A percentile compares a stretch with the other conserved stretches of the same genome.
These are phyloP conservation scores for Erysimum pusillum DNA, from an alignment of 441 rosid genomes.

Conservation along the genomic window DNA sequence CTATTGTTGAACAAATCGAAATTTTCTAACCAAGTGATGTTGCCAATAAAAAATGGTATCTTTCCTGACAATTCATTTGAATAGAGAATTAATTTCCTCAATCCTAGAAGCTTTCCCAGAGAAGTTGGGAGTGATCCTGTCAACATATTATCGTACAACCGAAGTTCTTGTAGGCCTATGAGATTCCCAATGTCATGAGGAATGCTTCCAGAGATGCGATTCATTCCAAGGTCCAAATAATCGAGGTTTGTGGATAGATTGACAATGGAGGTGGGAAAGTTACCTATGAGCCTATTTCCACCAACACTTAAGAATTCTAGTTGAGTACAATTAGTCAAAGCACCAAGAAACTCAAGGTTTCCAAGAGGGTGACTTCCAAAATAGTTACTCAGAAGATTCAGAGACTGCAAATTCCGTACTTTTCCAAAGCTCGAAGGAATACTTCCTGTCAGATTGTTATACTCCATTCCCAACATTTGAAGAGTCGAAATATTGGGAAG, in stretches of 20 bases:
- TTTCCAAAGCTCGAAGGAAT: not conserved
- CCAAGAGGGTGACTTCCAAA: not conserved
- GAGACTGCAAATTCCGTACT: too few relatives aligned
- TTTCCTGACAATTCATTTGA: too few relatives aligned
- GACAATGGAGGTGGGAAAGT: not conserved
- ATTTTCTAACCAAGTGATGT: too few relatives aligned
- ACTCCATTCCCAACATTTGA: not conserved
- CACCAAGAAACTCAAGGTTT: not conserved
- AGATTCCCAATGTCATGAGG: not conserved
- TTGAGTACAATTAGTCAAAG: not conserved
- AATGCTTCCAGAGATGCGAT: slow-evolving; percentile 1
- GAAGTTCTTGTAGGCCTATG: too few relatives aligned
- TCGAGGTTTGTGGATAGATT: too few relatives aligned
- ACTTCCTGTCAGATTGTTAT: not conserved
- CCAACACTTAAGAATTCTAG: not conserved
- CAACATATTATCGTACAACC: too few relatives aligned
- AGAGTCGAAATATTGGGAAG: not conserved
- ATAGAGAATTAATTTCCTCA: too few relatives aligned
- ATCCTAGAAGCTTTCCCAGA: too few relatives aligned
- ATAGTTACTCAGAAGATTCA: too few relatives aligned
- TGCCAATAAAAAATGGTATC: too few relatives aligned
- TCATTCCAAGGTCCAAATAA: not conserved
- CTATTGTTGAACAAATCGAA: too few relatives aligned
- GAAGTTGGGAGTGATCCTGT: too few relatives aligned
- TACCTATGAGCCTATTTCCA: not conserved